phyloP scores from a whole-genome alignment of 225 moss, liverwort and hornwort species.

The Neckera pumila region DNA sequence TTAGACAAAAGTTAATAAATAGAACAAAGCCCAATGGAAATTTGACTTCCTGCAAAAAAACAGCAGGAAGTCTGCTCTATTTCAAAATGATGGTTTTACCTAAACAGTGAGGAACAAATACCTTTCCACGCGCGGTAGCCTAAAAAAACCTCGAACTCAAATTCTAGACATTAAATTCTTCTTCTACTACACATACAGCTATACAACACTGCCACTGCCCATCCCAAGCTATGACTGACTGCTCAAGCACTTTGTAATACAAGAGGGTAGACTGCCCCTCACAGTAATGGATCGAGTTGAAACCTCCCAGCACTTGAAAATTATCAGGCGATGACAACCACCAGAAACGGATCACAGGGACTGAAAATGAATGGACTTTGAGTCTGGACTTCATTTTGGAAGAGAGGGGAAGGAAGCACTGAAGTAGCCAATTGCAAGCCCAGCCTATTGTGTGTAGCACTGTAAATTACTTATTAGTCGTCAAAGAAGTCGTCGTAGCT shows the following conservation, averaged over 20 bases:
- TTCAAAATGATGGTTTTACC: constrained; percentile 2
- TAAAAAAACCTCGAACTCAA: neutral
- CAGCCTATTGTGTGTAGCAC: neutral
- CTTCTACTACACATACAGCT: constrained; percentile 21
- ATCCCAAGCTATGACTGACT: neutral
- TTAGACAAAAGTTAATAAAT: no score
- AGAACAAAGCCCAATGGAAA: neutral
- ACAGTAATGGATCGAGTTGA: neutral
- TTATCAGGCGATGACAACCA: neutral
- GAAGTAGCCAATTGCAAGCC: neutral
- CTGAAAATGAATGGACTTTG: neutral
- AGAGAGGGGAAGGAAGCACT: neutral
- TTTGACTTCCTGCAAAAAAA: neutral
- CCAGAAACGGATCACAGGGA: neutral
- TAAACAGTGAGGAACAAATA: neutral
- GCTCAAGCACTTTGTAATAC: neutral
- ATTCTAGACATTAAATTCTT: neutral
- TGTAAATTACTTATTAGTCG: neutral
- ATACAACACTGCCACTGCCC: constrained; percentile 5
- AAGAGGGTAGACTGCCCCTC: neutral
- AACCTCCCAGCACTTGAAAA: neutral
- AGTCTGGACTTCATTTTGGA: neutral
- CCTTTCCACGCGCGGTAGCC: neutral
- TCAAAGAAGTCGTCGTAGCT: constrained; percentile 14
- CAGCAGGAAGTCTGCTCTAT: neutral